Evolutionary conservation across 2,329 filamentous ascomycete genomes (phyloP), one percentile per base, ranked within the genome.

Genomic region (Talaromyces sp.): DNA sequence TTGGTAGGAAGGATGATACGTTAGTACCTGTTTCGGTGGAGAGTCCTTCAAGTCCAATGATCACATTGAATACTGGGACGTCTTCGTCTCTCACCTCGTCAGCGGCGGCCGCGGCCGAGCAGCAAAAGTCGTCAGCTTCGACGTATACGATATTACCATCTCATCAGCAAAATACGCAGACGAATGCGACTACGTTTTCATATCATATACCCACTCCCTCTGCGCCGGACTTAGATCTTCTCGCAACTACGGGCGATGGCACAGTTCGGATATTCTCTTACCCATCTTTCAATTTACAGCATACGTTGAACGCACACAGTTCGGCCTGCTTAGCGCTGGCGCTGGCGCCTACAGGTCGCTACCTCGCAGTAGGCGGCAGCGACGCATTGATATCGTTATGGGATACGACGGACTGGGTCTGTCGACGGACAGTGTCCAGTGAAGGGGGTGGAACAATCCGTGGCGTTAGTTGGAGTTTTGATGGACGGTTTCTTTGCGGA

Each of bases 381-480:
- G 78, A 80, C 64, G 76, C 78, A 10, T 69, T 80, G 33, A 78
- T 80, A 50, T 77, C 77, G 11, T 73, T 80, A 31, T 80, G 77
- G 77, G 78, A 80, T 65, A 80, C 78, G 4, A 77, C 72, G 2
- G 77, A 80, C 63, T 80, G 77, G 77, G 74, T 79, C 53, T 80
- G 78, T 61, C 73, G 72, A 25, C 75, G 77, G 39, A 80, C 77
- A 0, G 65, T 80, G 8, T 76, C 76, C 1, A 78, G 74, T 45
- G 66, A 69, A 39, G 74, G 73, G 40, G 75, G 74, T 25, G 78
- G 78, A 5, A 74, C 74, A 2, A 73, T 80, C 28, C 74, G 74
- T 31, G 77, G 76, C 21, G 70, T 80, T 8, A 78, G 76, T 63
- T 80, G 77, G 74, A 79, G 77, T 61, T 80, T 78, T 63, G 78